Conservation (phyloP, 176 grass and related monocot genomes). For the Carex cristatella region DNA sequence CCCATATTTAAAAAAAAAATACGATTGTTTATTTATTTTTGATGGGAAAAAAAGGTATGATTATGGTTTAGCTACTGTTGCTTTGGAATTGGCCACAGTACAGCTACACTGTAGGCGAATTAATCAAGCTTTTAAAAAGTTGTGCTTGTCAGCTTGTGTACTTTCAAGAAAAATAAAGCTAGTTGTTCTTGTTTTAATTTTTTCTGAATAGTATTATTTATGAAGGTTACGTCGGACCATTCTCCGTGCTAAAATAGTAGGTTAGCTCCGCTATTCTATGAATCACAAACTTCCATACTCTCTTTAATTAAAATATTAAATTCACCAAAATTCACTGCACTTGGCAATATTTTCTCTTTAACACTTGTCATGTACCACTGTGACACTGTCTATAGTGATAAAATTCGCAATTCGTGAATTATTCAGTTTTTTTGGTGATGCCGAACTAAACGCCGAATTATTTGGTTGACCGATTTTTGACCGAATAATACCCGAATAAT, state of each 20-base stretch:
- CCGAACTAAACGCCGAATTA: no score
- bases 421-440: no score
- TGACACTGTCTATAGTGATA: background rate
- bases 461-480: no score
- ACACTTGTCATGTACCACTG: background rate
- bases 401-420: no score
- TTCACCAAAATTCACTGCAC: background rate
- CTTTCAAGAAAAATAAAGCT: background rate
- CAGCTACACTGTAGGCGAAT: background rate
- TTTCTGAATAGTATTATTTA: background rate
- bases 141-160: background rate
- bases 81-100: background rate
- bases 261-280: slow-evolving; percentile 11
- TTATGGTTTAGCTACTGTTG: background rate
- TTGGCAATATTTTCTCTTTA: background rate
- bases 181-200: background rate
- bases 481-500: no score
- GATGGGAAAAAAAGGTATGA: no score
- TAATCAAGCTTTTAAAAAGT: background rate
- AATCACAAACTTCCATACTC: background rate
- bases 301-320: background rate
- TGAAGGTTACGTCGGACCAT: background rate
- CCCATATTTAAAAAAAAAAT: no score
- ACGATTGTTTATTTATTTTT: no score
- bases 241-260: background rate